Conservation (phyloP, 371 early-diverging fungal genomes). For the Mortierella polycephala region DNA sequence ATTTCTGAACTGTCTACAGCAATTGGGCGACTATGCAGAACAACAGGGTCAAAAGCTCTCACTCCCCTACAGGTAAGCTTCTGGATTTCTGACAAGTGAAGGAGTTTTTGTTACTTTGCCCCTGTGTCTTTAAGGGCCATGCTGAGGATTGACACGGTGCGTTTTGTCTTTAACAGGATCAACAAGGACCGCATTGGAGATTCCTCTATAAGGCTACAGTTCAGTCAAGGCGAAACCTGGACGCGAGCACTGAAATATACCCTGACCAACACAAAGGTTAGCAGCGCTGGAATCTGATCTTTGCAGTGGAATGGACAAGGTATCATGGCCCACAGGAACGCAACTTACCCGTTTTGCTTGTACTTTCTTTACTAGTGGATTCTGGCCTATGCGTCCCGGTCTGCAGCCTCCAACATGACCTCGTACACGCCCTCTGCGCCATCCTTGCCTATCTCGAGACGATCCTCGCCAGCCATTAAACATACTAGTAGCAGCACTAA, state of each 20-base stretch:
- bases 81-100: background rate
- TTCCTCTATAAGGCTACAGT: slow-evolving; percentile 84
- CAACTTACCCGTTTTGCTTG: background rate
- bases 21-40: slow-evolving; percentile 85
- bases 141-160: background rate
- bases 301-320: no score
- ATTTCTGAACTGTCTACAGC: slow-evolving; percentile 88
- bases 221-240: slow-evolving; percentile 92
- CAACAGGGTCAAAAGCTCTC: slow-evolving; percentile 77
- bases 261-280: slow-evolving; percentile 81
- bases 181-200: slow-evolving; percentile 92
- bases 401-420: slow-evolving; percentile 46
- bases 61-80: slow-evolving; percentile 78
- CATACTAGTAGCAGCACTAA: background rate
- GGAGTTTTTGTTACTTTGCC: background rate
- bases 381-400: slow-evolving; percentile 47
- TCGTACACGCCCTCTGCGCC: slow-evolving; percentile 50
- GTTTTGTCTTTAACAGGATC: slow-evolving; percentile 61
- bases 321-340: no score
- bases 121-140: background rate
- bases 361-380: slow-evolving; percentile 36
- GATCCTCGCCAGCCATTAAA: slow-evolving; percentile 34
- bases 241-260: slow-evolving; percentile 91
- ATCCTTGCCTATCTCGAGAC: slow-evolving; percentile 41
- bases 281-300: slow-evolving; percentile 56